These are phyloP conservation scores for Gossypium raimondii DNA, from an alignment of 345 rosid genomes.

Conservation along the genomic window DNA sequence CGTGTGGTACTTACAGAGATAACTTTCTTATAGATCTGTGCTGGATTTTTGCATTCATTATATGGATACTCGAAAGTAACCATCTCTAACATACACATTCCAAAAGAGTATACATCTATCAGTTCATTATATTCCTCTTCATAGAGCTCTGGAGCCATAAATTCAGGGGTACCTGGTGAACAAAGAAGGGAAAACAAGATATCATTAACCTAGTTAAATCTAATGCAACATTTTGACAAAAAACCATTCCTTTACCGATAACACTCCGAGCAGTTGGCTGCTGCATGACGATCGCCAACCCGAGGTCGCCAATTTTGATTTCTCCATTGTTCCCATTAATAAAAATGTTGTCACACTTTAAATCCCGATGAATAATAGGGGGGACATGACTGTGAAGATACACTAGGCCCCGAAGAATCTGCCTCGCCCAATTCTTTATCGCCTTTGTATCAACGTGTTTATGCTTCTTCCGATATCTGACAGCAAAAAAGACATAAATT, in stretches of 20 bases:
- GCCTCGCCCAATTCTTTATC: conserved; percentile 58
- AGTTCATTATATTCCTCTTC: conserved; percentile 77
- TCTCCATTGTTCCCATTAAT: conserved; percentile 66
- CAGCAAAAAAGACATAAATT: conserved; percentile 4
- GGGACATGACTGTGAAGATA: conserved; percentile 55
- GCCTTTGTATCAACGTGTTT: conserved; percentile 55
- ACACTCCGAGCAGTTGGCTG: conserved; percentile 63
- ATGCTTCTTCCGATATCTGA: conserved; percentile 54
- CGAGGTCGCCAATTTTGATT: conserved; percentile 70
- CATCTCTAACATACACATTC: conserved; percentile 75
- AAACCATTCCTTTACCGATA: conserved; percentile 33
- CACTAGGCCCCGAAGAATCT: conserved; percentile 53
- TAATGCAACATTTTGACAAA: background rate
- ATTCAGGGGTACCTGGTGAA: conserved; percentile 58
- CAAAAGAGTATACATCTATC: conserved; percentile 61
- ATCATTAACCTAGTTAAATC: background rate
- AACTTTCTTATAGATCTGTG: conserved; percentile 68
- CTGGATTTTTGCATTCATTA: conserved; percentile 62
- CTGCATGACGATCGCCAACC: conserved; percentile 63
- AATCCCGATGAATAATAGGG: conserved; percentile 57
- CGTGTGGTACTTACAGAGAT: conserved; percentile 38
- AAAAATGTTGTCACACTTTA: conserved; percentile 66
- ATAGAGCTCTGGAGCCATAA: conserved; percentile 75
- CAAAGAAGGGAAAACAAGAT: background rate
- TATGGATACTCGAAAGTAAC: conserved; percentile 69